These are phyloP conservation scores for Plicaturopsis crispa DNA, from an alignment of 768 basidiomycete species.

Conservation along the genomic window DNA sequence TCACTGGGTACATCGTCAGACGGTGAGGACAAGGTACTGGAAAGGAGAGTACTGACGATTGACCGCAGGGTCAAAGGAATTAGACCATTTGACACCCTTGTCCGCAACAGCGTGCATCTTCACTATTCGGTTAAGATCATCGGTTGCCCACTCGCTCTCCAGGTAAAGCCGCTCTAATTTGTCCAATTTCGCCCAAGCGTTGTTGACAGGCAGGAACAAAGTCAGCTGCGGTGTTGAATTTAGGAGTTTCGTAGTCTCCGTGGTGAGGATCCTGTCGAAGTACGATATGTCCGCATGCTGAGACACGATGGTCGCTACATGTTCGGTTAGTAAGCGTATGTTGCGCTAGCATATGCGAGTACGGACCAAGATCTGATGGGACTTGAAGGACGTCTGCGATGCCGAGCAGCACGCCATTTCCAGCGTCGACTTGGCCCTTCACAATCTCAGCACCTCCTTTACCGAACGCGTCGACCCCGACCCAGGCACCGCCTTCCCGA, in stretches of 20 bases:
- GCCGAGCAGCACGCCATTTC: slow-evolving; percentile 75
- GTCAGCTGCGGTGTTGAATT: slow-evolving; percentile 71
- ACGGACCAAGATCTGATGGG: slow-evolving; percentile 49
- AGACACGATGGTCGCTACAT: slow-evolving; percentile 53
- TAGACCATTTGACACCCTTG: slow-evolving; percentile 57
- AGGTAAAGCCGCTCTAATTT: slow-evolving; percentile 79
- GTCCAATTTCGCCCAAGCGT: slow-evolving; percentile 76
- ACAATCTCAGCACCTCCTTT: slow-evolving; percentile 63
- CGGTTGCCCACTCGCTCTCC: slow-evolving; percentile 78
- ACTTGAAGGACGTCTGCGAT: slow-evolving; percentile 67
- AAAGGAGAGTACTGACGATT: slow-evolving; percentile 38
- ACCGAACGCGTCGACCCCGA: slow-evolving; percentile 77
- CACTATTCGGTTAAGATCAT: slow-evolving; percentile 73
- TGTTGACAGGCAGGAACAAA: slow-evolving; percentile 80
- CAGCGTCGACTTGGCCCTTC: slow-evolving; percentile 46
- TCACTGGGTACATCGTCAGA: slow-evolving; percentile 40
- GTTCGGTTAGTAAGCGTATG: too few species aligned
- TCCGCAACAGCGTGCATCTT: slow-evolving; percentile 67
- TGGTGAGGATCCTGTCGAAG: slow-evolving; percentile 64
- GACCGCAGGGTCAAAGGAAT: slow-evolving; percentile 43
- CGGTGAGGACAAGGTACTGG: not conserved
- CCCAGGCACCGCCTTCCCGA: slow-evolving; percentile 38
- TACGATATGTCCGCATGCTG: slow-evolving; percentile 60
- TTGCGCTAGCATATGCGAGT: slow-evolving; percentile 5
- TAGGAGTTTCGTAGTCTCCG: slow-evolving; percentile 47